Evolutionary conservation across 192 early-diverging fungal genomes (phyloP), one percentile per base, ranked within the genome.

Genomic region (Coemansia sp.): DNA sequence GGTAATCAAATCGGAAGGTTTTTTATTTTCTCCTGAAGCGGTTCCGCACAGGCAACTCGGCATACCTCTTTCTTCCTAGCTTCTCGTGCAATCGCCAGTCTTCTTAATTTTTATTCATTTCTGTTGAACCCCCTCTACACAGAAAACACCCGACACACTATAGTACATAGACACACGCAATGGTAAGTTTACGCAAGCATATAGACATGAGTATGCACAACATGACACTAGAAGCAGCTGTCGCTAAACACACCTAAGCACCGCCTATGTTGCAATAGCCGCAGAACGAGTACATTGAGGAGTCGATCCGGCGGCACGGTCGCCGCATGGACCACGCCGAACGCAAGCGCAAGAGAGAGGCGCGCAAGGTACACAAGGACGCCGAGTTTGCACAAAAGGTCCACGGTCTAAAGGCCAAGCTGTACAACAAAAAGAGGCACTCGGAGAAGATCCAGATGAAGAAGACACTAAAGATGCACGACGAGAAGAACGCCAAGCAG

Each of bases 381-480:
- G 86, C 95, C n/a, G 87, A 87, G 53, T 88, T 88, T 75, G 95
- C 96, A 24, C 90, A 97, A 67, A 97, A 96, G 87, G 88, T 99
- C 44, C 92, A 92, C 71, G 96, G 96, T 53, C 80, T 96, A 65
- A 93, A 93, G 84, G 96, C 96, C 57, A 99, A 99, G 85, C 80
- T 99, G 74, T 89, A 93, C 80, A 97, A 99, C 85, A 96, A 95
- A 87, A 96, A 96, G 84, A 85, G 95, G 30, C 95, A 94, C 67
- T 80, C 85, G 19, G 94, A 99, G 78, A 99, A 99, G 91, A 95
- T 99, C 63, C 91, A 99, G 81, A 96, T 97, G 95, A 96, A 97
- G 85, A 99, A 99, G 83, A 97, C 93, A 12, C 88, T 99, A 67
- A 99, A 99, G 79, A 90, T 94, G 83, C 94, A 97, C 83, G 92